Evolutionary conservation across 768 basidiomycete genomes (phyloP), one percentile per base, ranked within the genome.

Genomic region (Cystofilobasidium ferigula): DNA sequence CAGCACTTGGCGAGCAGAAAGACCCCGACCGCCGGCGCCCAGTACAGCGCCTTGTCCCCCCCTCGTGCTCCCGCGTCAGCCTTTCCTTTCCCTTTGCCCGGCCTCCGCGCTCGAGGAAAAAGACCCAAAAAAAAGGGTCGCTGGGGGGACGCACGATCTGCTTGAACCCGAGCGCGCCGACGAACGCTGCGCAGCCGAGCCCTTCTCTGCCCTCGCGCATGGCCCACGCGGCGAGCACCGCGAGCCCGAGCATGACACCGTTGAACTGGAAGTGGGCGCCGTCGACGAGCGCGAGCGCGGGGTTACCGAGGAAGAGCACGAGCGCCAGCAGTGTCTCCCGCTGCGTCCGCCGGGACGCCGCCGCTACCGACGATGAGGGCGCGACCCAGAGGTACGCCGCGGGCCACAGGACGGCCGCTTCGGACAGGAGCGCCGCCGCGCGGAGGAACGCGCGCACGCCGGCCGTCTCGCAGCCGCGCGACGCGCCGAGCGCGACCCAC

Each of bases 251-350:
- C 88, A 94, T 92, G 69, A 93, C 83, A 2, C 87, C 87, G 73
- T 95, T 97, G 74, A 91, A 95, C 76, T 98, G 92, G 72, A 94
- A 94, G 74, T 97, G 92, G 0, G 94, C 91, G 73, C 86, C 87
- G 76, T 95, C 94, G 61, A 94, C 81, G 24, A 95, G 78, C 12
- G 91, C 77, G 36, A 95, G 77, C 0, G 87, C 84, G 2, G 94
- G 94, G 72, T 92, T 89, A 3, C 35, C 36, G 18, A 92, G 80
- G 20, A 94, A 77, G 14, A 94, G 77, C 28, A 89, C 70, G 3
- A 82, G n/a, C n/a, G n/a, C n/a, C n/a, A n/a, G n/a, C n/a, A n/a
- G n/a, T n/a, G n/a, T n/a, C n/a, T n/a, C n/a, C n/a, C n/a, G n/a
- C n/a, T n/a, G n/a, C n/a, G n/a, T n/a, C n/a, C n/a, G n/a, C n/a